Evolutionary conservation across 164 flowering plant genomes (phyloP).

Genomic region (Nymphaea thermarum): DNA sequence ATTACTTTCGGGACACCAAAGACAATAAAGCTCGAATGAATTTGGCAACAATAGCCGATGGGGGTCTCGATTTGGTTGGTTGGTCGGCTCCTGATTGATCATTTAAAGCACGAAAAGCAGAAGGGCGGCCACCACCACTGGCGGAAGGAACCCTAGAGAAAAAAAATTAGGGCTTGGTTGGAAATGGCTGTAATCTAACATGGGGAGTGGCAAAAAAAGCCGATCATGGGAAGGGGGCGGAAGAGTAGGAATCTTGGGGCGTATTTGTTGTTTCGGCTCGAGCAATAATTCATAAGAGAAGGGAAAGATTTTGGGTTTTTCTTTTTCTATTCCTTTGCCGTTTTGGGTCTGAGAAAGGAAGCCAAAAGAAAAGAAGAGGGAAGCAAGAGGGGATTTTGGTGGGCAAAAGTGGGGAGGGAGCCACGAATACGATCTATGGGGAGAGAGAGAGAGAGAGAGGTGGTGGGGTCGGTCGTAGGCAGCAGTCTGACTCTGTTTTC

Average conservation of each 20-base stretch:
- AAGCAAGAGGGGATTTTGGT: background rate
- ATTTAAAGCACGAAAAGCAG: background rate
- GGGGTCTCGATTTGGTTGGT: background rate
- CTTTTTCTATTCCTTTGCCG: background rate
- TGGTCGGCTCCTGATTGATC: background rate
- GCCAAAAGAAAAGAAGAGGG: background rate
- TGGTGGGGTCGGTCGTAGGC: background rate
- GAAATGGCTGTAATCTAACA: slow-evolving; percentile 15
- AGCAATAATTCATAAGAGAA: background rate
- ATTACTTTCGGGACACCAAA: slow-evolving; percentile 8
- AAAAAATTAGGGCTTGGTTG: slow-evolving; percentile 16
- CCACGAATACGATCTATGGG: background rate
- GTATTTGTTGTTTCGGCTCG: background rate
- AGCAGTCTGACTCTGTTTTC: background rate
- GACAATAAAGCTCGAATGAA: background rate
- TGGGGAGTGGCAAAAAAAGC: slow-evolving; percentile 9
- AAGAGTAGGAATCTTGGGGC: background rate
- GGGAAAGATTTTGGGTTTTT: background rate
- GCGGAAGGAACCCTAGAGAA: slow-evolving; percentile 33
- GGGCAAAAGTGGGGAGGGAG: no score
- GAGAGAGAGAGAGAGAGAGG: background rate
- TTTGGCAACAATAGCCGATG: background rate
- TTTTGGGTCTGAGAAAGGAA: background rate
- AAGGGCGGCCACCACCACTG: slow-evolving; percentile 8
- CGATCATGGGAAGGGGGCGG: slow-evolving; percentile 8